Evolutionary conservation across 768 basidiomycete species (phyloP).

Genomic region (Candolleomyces aberdarensis): DNA sequence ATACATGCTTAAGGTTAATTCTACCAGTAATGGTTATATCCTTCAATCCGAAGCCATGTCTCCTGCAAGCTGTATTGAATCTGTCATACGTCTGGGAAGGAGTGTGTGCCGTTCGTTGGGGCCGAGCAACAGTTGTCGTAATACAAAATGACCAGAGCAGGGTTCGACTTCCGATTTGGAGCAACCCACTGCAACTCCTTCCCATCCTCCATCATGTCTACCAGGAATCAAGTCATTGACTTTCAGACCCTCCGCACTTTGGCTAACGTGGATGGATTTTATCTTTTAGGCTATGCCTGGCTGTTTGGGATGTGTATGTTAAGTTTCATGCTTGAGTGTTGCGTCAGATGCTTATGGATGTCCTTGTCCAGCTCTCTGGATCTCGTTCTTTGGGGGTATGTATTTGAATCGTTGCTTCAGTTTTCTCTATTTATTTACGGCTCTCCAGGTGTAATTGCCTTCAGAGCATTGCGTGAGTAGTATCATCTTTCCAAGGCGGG

Average conservation of each 20-base stretch:
- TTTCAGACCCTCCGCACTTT: constrained; percentile 29
- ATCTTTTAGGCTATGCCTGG: constrained; percentile 58
- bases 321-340: background rate
- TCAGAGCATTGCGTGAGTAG: constrained; percentile 53
- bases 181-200: background rate
- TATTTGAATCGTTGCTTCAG: background rate
- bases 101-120: background rate
- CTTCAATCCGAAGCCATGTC: background rate
- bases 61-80: background rate
- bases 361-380: constrained; percentile 46
- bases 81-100: background rate
- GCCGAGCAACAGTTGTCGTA: background rate
- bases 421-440: background rate
- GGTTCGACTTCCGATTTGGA: background rate
- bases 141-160: background rate
- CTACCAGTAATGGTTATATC: constrained; percentile 6
- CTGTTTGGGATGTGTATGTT: constrained; percentile 69
- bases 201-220: background rate
- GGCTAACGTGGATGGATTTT: constrained; percentile 38
- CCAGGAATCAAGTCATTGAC: constrained; percentile 28
- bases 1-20: constrained; percentile 5
- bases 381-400: constrained; percentile 64
- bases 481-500: background rate
- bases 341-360: background rate
- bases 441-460: constrained; percentile 54